Percentiles rank a stretch among this genome's conserved stretches.
Evolutionary conservation across 192 early-diverging fungal species (phyloP).

Genomic region (Coemansia umbellata): DNA sequence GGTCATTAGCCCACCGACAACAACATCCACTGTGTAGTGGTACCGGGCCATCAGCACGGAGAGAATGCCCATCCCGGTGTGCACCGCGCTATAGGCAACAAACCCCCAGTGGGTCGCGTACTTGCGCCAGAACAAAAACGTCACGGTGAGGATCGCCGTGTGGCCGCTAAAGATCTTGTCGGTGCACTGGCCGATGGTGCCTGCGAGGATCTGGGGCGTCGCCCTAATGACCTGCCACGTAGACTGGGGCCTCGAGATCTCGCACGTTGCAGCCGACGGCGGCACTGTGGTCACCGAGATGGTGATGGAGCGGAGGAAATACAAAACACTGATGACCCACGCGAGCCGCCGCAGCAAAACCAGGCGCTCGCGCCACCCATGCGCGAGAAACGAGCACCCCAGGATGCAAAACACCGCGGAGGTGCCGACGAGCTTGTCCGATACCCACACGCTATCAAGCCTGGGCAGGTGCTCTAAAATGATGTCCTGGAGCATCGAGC

Average conservation of each 20-base stretch:
- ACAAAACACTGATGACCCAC: slow-evolving; percentile 55
- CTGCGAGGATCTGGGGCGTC: slow-evolving; percentile 49
- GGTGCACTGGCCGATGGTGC: slow-evolving; percentile 53
- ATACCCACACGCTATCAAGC: slow-evolving; percentile 43
- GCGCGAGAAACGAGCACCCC: slow-evolving; percentile 34
- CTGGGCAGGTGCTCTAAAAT: slow-evolving; percentile 51
- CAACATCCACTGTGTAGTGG: slow-evolving; percentile 62
- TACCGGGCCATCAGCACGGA: slow-evolving; percentile 55
- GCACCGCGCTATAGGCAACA: slow-evolving; percentile 38
- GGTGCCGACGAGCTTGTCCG: slow-evolving; percentile 53
- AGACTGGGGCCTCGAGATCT: slow-evolving; percentile 33
- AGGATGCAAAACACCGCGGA: slow-evolving; percentile 46
- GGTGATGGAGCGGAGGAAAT: slow-evolving; percentile 55
- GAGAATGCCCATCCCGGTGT: slow-evolving; percentile 42
- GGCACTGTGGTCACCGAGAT: slow-evolving; percentile 58
- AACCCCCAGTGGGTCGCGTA: slow-evolving; percentile 50
- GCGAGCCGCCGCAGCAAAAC: slow-evolving; percentile 53
- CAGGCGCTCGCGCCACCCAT: slow-evolving; percentile 52
- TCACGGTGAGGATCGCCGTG: slow-evolving; percentile 53
- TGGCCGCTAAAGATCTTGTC: slow-evolving; percentile 67
- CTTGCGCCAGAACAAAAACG: slow-evolving; percentile 55
- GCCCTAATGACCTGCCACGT: slow-evolving; percentile 46
- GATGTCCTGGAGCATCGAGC: slow-evolving; percentile 46
- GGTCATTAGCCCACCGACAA: slow-evolving; percentile 56
- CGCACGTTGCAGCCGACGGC: slow-evolving; percentile 44